Conservation (phyloP, 2,329 filamentous ascomycete species). For the Coleophoma cylindrospora region DNA sequence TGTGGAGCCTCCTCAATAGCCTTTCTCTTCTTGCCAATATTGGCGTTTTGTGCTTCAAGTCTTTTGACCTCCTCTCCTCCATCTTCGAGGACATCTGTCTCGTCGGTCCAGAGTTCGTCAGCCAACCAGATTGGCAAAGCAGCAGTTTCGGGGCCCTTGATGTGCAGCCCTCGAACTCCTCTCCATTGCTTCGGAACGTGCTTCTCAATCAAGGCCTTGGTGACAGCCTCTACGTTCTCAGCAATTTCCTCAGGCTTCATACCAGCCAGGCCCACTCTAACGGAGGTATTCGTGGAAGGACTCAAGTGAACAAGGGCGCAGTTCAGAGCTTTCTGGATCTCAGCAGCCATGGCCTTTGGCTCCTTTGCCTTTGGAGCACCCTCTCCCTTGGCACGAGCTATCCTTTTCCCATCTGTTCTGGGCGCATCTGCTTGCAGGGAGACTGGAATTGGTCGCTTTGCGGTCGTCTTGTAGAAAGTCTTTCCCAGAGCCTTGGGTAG, state of each 20-base stretch:
- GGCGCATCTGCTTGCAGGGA: conserved; percentile 58
- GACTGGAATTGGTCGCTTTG: conserved; percentile 84
- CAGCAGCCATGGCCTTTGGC: conserved; percentile 60
- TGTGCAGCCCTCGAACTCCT: conserved; percentile 76
- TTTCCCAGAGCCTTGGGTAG: conserved; percentile 81
- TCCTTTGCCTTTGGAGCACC: conserved; percentile 32
- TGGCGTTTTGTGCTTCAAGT: conserved; percentile 26
- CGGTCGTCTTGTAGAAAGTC: conserved; percentile 79
- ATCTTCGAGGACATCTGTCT: conserved; percentile 64
- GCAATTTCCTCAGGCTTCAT: conserved; percentile 72
- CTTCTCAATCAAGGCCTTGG: conserved; percentile 65
- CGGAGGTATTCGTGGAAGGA: conserved; percentile 72
- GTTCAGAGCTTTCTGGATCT: conserved; percentile 73
- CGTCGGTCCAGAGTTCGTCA: conserved; percentile 83
- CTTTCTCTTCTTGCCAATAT: conserved; percentile 56
- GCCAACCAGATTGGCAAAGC: conserved; percentile 93
- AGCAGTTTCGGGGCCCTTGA: conserved; percentile 86
- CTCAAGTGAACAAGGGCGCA: conserved; percentile 77
- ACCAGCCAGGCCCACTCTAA: conserved; percentile 72
- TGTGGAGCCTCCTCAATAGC: conserved; percentile 23
- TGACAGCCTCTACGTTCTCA: conserved; percentile 74
- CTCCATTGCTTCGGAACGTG: conserved; percentile 83
- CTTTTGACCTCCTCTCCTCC: conserved; percentile 42
- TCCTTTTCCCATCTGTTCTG: conserved; percentile 54
- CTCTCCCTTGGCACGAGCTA: conserved; percentile 49